Evolutionary conservation across 306 rosid genomes (phyloP).

Genomic region (Vachellia pachyceras): DNA sequence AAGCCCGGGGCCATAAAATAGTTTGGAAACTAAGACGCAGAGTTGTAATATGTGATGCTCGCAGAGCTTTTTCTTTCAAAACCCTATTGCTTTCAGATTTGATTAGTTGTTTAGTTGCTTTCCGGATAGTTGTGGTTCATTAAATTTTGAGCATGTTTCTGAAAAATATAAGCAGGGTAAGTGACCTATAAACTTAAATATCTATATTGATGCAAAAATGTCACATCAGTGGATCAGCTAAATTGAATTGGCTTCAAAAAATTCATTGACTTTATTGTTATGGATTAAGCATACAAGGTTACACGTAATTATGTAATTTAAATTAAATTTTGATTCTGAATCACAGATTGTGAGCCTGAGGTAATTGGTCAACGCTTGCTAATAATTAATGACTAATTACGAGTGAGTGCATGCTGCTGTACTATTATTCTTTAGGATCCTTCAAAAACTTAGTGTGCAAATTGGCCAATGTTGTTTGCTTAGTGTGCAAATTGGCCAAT

Average conservation of each 20-base stretch:
- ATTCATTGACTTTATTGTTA: not conserved
- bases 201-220: not conserved
- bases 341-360: not conserved
- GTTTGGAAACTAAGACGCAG: not conserved
- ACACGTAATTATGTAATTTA: not conserved
- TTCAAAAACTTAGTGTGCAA: not conserved
- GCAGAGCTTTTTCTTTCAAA: not conserved
- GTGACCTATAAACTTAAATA: not conserved
- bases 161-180: not conserved
- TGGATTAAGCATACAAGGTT: not conserved
- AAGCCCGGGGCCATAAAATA: not conserved
- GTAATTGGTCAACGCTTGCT: not conserved
- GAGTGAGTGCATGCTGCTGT: not conserved
- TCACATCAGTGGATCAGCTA: not conserved
- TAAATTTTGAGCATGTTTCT: not conserved
- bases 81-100: not conserved
- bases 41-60: not conserved
- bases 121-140: not conserved
- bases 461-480: no score
- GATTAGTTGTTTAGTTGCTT: not conserved
- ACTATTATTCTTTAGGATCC: not conserved
- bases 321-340: not conserved
- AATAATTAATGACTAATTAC: not conserved
- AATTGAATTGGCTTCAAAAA: not conserved
- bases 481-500: not conserved